Base-by-base conservation (phyloP, 495 filamentous ascomycete genomes). In the Daldinia caldariorum region DNA sequence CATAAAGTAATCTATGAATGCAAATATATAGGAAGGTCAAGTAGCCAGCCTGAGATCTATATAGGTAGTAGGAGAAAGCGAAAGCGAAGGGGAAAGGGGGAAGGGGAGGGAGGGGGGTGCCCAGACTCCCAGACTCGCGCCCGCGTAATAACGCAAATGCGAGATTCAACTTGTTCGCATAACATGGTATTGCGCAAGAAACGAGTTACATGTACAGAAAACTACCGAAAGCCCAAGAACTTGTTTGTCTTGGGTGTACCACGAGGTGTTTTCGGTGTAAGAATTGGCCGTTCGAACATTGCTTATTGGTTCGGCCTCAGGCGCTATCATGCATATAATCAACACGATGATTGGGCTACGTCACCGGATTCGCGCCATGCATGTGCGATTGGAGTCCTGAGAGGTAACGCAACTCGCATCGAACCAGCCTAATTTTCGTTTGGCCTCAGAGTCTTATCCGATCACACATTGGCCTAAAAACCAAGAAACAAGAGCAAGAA, bases 391-490 rank as follows among this genome's bases (percentile, higher is more conserved):
- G 38, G n/a, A 16, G 41, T 18, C 41, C 51, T 31, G 9, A 31
- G 16, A 38, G 16, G 35, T 35, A 45, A 35, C 49, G 10, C 37
- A n/a, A 26, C 47, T 6, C 35, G 26, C 63, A 29, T 57, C 16
- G 43, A 20, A 18, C 20, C 63, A 56, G 63, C 56, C 41, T 43
- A 66, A 66, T 55, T 56, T 20, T 59, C 47, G 37, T 59, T 16
- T 26, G 55, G 63, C 63, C 63, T 59, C 55, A 54, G 56, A 60
- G 63, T 47, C 55, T 66, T 53, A 34, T 32, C 35, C 32, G 45
- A 31, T 31, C 54, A 3, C 16, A 14, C 8, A 14, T 14, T 58
- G 54, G 41, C 62, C 54, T 58, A 41, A 32, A 13, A 1, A 38
- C 1, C 26, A 26, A 26, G 26, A 3, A 3, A 26, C 26, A 26